Evolutionary conservation across 2,329 filamentous ascomycete species (phyloP).

Genomic region (Juglanconis sp.): DNA sequence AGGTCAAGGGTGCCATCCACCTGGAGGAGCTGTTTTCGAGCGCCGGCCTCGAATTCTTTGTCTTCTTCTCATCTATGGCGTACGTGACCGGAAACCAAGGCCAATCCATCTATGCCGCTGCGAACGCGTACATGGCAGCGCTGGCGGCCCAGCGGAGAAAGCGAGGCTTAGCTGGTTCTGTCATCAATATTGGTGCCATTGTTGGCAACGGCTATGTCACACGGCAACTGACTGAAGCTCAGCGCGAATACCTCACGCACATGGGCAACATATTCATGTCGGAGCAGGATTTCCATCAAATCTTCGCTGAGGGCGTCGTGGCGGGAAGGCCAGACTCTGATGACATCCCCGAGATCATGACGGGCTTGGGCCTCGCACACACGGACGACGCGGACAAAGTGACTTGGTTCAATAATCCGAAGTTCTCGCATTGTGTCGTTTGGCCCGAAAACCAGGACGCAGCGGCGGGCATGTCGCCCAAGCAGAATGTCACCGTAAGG

Average conservation of each 20-base stretch:
- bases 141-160: constrained; percentile 28
- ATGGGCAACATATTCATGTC: constrained; percentile 15
- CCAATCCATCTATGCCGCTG: constrained; percentile 35
- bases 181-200: constrained; percentile 33
- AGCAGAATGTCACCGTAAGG: too few relatives aligned
- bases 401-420: constrained; percentile 1
- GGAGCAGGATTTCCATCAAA: constrained; percentile 37
- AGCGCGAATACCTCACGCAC: not conserved
- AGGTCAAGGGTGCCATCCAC: constrained; percentile 18
- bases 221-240: not conserved
- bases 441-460: too few relatives aligned
- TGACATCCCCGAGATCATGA: not conserved
- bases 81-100: constrained; percentile 26
- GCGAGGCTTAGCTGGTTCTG: constrained; percentile 27
- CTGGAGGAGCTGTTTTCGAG: constrained; percentile 17
- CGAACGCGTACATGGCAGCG: constrained; percentile 32
- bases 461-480: too few relatives aligned
- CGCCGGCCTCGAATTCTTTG: constrained; percentile 34
- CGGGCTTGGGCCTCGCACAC: not conserved
- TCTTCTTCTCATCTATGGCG: constrained; percentile 32
- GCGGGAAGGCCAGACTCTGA: not conserved
- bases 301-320: constrained; percentile 40
- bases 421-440: not conserved
- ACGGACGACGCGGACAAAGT: not conserved
- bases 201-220: constrained; percentile 28